Percentiles rank a stretch among this genome's conserved stretches.
These are phyloP conservation scores for Teratosphaeria zuluensis DNA, from an alignment of 2,329 filamentous ascomycete genomes.

Conservation along the genomic window DNA sequence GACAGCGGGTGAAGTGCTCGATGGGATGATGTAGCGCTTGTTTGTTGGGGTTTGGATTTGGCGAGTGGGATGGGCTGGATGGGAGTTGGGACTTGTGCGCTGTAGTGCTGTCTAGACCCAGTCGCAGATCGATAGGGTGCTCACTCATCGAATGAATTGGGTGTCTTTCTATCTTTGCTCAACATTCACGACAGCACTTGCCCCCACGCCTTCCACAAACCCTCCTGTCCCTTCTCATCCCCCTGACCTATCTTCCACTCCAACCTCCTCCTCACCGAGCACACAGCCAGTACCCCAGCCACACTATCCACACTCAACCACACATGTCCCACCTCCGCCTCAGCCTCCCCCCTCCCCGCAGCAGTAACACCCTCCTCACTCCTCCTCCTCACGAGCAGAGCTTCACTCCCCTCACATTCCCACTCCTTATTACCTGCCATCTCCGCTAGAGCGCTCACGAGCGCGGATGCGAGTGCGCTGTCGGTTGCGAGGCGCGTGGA, in stretches of 20 bases:
- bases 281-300: constrained; percentile 4
- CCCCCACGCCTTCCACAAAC: constrained; percentile 7
- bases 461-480: constrained; percentile 4
- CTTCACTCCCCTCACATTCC: constrained; percentile 14
- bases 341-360: constrained; percentile 1
- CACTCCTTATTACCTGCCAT: constrained; percentile 8
- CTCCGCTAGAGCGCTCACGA: constrained; percentile 7
- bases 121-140: too few species aligned
- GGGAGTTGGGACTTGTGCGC: too few species aligned
- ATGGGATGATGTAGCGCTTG: too few species aligned
- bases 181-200: background rate
- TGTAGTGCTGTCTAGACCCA: too few species aligned
- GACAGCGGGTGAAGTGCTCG: too few species aligned
- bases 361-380: constrained; percentile 1
- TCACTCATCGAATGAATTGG: too few species aligned
- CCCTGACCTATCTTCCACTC: constrained; percentile 1
- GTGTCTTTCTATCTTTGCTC: too few species aligned
- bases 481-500: constrained; percentile 6
- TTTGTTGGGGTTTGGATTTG: too few species aligned
- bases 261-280: constrained; percentile 4
- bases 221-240: background rate
- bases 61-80: too few species aligned
- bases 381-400: constrained; percentile 8
- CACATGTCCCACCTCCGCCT: background rate
- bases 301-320: constrained; percentile 8